phyloP scores from a whole-genome alignment of 768 basidiomycete species.

The Candolleomyces efflorescens region DNA sequence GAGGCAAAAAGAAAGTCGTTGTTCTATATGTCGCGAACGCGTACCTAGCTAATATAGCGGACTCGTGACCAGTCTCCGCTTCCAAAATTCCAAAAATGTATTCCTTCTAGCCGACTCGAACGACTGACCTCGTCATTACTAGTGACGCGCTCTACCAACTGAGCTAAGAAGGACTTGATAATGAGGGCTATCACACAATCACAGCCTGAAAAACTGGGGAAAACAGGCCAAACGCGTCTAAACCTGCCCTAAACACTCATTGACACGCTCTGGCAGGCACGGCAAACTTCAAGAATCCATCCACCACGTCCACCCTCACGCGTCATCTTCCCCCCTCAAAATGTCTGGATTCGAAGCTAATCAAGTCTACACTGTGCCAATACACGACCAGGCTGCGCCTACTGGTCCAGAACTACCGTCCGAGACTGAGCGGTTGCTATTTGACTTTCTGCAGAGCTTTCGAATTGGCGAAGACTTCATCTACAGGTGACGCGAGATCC shows the following conservation, averaged over 20 bases:
- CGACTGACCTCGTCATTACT: conserved; percentile 39
- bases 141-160: conserved; percentile 56
- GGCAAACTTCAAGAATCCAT: conserved; percentile 2
- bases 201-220: not conserved
- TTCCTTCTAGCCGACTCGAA: conserved; percentile 33
- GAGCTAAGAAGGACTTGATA: conserved; percentile 43
- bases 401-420: conserved; percentile 68
- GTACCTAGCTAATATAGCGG: conserved; percentile 1
- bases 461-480: conserved; percentile 88
- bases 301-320: conserved; percentile 1
- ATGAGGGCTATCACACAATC: not conserved
- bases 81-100: conserved; percentile 7
- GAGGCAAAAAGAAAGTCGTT: not conserved
- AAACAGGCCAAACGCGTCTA: conserved; percentile 19
- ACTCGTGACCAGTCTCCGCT: conserved; percentile 1
- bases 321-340: not conserved
- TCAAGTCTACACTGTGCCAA: conserved; percentile 75
- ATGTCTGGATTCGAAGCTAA: conserved; percentile 92
- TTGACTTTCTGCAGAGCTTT: conserved; percentile 85
- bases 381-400: conserved; percentile 58
- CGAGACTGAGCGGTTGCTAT: conserved; percentile 73
- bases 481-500: conserved; percentile 56
- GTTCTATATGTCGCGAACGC: not conserved
- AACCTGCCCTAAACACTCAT: conserved; percentile 32
- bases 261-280: conserved; percentile 7